Evolutionary conservation across 371 early-diverging fungal species (phyloP), one percentile per base, ranked within the genome.

Genomic region (Entomophthora muscae): DNA sequence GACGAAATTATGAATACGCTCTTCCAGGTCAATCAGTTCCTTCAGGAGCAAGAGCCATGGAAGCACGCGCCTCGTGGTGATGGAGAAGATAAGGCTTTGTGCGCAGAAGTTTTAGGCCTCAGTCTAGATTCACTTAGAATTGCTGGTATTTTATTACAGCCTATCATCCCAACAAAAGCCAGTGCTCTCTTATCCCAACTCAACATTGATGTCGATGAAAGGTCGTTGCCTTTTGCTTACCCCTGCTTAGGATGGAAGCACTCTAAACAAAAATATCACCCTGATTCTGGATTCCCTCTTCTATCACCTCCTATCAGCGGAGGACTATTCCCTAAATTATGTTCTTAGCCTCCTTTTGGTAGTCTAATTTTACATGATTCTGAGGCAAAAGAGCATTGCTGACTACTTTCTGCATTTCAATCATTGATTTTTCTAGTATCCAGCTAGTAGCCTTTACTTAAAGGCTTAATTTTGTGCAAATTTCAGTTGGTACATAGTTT

Each of bases 141-240:
- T 10, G 78, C 84, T 2, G 84, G 81, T 23, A 74, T 92, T 32
- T 66, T 92, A 42, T 71, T 95, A 61, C 88, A 86, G 66, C 91
- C 93, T 5, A 80, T 93, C 23, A 91, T 95, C 83, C 97, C 97
- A 1, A 72, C 72, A 2, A 91, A 89, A 70, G 76, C 82, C 65
- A 65, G 69, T 0, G 63, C 64, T 32, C 68, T 94, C 42, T 69
- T 96, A 64, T 79, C 83, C 32, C 75, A 75, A 10, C 70, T 89
- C 12, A 78, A 76, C 28, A 73, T 86, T 1, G 10, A 42, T 17
- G 10, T 17, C 42, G 17, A 5, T 17, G 42, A 42, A 17, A 5
- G 42, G 10, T 10, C 42, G 42, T 17, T 42, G 42, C 42, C 10
- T 17, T 42, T 42, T 42, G 42, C 42, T 5, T 5, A 42, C 5